phyloP scores from a whole-genome alignment of 140 eudicot genomes.

The Anethum foeniculum region DNA sequence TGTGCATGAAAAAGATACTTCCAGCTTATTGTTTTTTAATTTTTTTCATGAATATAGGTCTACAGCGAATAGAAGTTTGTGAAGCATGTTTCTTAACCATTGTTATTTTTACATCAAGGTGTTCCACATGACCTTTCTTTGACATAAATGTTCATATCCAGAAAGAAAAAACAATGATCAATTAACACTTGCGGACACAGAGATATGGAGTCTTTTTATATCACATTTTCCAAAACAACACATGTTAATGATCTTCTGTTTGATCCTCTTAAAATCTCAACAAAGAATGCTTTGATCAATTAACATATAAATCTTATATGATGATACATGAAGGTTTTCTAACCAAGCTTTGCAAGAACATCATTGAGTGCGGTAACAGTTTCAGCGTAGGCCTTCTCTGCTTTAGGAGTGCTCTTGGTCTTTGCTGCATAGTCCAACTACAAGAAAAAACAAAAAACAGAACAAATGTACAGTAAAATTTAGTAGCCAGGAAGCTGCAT shows the following conservation, averaged over 20 bases:
- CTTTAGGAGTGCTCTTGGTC: constrained; percentile 68
- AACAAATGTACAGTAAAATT: not conserved
- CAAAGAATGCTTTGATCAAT: constrained; percentile 19
- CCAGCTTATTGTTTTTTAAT: too few relatives aligned
- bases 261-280: constrained; percentile 9
- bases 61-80: too few relatives aligned
- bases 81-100: not conserved
- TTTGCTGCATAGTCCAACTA: constrained; percentile 98
- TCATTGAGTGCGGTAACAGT: constrained; percentile 66
- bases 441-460: not conserved
- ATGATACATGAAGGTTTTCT: constrained; percentile 29
- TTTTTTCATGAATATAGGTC: too few relatives aligned
- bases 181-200: not conserved
- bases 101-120: not conserved
- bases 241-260: not conserved
- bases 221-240: not conserved
- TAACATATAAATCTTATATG: constrained; percentile 28
- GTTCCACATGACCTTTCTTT: not conserved
- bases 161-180: not conserved
- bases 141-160: not conserved
- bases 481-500: not conserved
- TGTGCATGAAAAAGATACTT: too few relatives aligned
- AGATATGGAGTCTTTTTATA: not conserved
- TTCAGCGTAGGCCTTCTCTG: constrained; percentile 79
- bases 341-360: constrained; percentile 87